Evolutionary conservation across 805 yeast species (phyloP).

Genomic region (Cyberlindnera maclurae): DNA sequence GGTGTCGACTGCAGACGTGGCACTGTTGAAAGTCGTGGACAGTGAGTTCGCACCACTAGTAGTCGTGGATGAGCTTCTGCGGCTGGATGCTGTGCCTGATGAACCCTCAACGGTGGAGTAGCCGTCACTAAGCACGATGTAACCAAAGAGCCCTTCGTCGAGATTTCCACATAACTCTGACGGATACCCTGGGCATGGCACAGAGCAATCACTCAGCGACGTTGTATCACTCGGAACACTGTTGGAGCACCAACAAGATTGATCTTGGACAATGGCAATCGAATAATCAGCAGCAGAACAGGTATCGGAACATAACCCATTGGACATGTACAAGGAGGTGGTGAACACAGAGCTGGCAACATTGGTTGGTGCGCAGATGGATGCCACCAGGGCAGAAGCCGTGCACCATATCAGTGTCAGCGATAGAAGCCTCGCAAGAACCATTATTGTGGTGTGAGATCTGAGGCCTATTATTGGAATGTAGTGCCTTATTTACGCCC

Average conservation of each 20-base stretch:
- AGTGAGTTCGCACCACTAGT: no score
- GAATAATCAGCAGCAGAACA: slow-evolving; percentile 37
- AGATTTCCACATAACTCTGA: slow-evolving; percentile 37
- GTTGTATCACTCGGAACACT: slow-evolving; percentile 37
- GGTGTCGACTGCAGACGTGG: no score
- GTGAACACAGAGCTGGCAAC: neutral
- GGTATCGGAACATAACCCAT: slow-evolving; percentile 43
- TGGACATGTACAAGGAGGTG: slow-evolving; percentile 28
- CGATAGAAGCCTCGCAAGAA: neutral
- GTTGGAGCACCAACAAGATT: slow-evolving; percentile 58
- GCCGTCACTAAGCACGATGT: slow-evolving; percentile 35
- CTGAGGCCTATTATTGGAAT: no score
- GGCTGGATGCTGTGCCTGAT: neutral
- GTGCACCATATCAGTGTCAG: neutral
- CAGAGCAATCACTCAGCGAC: slow-evolving; percentile 26
- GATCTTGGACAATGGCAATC: slow-evolving; percentile 46
- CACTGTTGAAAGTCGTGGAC: no score
- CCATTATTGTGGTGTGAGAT: neutral
- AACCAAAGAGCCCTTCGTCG: slow-evolving; percentile 43
- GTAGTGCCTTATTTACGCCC: no score
- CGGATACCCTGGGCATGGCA: slow-evolving; percentile 38
- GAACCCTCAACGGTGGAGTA: slow-evolving; percentile 4
- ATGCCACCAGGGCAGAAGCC: neutral
- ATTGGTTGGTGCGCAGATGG: neutral
- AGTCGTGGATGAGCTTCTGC: slow-evolving; percentile 1